Conservation (phyloP, 2,329 filamentous ascomycete species). For the Trichoderma atroviride region DNA sequence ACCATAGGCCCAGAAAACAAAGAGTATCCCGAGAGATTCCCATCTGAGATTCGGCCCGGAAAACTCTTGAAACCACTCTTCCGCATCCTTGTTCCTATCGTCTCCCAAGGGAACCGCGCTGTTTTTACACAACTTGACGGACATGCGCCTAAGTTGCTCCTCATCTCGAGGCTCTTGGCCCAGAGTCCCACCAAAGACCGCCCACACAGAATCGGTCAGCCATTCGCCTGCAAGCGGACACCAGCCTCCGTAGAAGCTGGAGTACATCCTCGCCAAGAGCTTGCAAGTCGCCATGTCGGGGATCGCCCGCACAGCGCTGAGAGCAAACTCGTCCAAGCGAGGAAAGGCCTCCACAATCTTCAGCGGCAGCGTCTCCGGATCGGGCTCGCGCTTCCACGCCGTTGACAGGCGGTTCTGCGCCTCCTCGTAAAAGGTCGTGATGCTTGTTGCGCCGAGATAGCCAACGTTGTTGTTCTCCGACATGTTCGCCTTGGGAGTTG, state of each 20-base stretch:
- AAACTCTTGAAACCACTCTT: slow-evolving; percentile 45
- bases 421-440: slow-evolving; percentile 24
- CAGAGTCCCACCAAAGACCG: background rate
- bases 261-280: background rate
- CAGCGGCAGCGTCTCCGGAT: background rate
- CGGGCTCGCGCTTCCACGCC: background rate
- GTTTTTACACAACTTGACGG: slow-evolving; percentile 42
- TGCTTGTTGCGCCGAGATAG: slow-evolving; percentile 24
- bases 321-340: slow-evolving; percentile 1
- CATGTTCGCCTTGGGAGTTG: background rate
- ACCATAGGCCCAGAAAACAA: slow-evolving; percentile 21
- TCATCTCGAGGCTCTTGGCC: background rate
- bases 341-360: background rate
- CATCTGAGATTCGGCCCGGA: slow-evolving; percentile 44
- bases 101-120: slow-evolving; percentile 39
- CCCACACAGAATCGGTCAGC: slow-evolving; percentile 14
- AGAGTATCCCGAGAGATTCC: slow-evolving; percentile 48
- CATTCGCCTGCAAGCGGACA: background rate
- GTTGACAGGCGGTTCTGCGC: slow-evolving; percentile 4
- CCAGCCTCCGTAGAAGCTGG: slow-evolving; percentile 11
- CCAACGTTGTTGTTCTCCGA: slow-evolving; percentile 20
- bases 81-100: slow-evolving; percentile 40
- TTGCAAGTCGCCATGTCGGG: slow-evolving; percentile 14
- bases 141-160: slow-evolving; percentile 32
- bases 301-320: background rate